A percentile compares a stretch with the other conserved stretches of the same genome.
Evolutionary conservation across 1,284 basidiomycete species (phyloP).

Genomic region (Boletus holoroseus): DNA sequence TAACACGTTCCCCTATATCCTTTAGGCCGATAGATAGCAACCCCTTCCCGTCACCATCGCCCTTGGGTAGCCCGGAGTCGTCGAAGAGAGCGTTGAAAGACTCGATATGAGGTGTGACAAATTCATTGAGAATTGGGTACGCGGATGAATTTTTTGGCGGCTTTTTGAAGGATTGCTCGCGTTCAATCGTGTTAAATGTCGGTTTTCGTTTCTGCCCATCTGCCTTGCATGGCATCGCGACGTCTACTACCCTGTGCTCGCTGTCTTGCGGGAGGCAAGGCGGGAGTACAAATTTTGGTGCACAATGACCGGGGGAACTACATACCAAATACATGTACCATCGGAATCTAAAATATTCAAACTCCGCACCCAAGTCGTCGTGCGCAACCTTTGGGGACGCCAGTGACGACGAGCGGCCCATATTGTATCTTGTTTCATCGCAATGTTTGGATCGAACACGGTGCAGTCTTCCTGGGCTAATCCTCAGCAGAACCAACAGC

Average conservation of each 20-base stretch:
- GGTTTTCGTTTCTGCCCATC: conserved; percentile 31
- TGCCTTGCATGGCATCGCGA: conserved; percentile 36
- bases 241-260: not conserved
- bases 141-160: conserved; percentile 69
- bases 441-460: conserved; percentile 54
- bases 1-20: conserved; percentile 85
- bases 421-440: conserved; percentile 21
- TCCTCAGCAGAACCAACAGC: conserved; percentile 49
- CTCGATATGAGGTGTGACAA: conserved; percentile 91
- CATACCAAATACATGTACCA: conserved; percentile 18
- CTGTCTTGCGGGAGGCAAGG: not conserved
- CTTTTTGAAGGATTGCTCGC: conserved; percentile 78
- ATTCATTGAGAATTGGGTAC: conserved; percentile 85
- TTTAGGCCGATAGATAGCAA: conserved; percentile 76
- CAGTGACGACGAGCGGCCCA: conserved; percentile 23
- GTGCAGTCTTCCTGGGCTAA: conserved; percentile 61
- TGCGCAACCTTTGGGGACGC: conserved; percentile 14
- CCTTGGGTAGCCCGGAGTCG: conserved; percentile 66
- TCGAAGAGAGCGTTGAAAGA: conserved; percentile 96
- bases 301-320: conserved; percentile 9
- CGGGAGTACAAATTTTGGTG: conserved; percentile 11
- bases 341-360: conserved; percentile 18
- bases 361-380: conserved; percentile 22
- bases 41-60: conserved; percentile 75
- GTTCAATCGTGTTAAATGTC: conserved; percentile 81